These are phyloP conservation scores for Rhizopus stolonifer DNA, from an alignment of 371 early-diverging fungal species.

Conservation along the genomic window DNA sequence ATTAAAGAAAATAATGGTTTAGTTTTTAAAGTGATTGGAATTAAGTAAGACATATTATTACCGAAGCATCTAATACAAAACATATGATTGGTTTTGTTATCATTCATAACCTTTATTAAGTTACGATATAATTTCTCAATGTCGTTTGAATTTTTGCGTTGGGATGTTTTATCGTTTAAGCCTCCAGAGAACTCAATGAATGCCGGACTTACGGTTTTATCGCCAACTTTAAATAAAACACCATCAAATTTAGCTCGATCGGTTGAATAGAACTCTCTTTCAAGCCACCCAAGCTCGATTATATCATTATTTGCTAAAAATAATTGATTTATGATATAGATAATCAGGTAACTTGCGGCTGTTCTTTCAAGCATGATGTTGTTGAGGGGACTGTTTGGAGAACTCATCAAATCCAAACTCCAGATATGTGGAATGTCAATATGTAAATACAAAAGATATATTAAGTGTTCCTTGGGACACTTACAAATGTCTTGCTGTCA, in stretches of 20 bases:
- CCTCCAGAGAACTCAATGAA: conserved; percentile 12
- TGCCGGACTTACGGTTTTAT: not conserved
- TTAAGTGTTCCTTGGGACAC: conserved; percentile 10
- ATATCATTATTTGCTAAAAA: conserved; percentile 10
- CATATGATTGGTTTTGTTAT: conserved; percentile 1
- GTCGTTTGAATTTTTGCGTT: conserved; percentile 4
- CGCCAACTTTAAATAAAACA: conserved; percentile 3
- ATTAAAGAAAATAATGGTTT: not conserved
- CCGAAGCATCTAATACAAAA: conserved; percentile 5
- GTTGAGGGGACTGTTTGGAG: conserved; percentile 6
- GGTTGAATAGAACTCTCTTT: conserved; percentile 11
- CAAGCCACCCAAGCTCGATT: conserved; percentile 12
- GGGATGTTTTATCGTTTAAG: conserved; percentile 5
- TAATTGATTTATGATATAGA: conserved; percentile 11
- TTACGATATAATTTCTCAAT: conserved; percentile 3
- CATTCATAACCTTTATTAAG: not conserved
- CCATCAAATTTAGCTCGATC: conserved; percentile 11
- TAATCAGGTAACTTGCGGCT: conserved; percentile 6
- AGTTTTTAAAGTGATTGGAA: not conserved
- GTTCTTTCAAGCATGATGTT: conserved; percentile 6
- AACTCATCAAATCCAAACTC: conserved; percentile 9
- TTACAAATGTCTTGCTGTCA: too few species aligned
- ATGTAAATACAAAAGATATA: conserved; percentile 14
- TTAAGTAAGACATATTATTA: conserved; percentile 1
- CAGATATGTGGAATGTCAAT: conserved; percentile 4